Base-by-base conservation (phyloP, 148 eudicot genomes). In the Rhododendron kiyosumense region DNA sequence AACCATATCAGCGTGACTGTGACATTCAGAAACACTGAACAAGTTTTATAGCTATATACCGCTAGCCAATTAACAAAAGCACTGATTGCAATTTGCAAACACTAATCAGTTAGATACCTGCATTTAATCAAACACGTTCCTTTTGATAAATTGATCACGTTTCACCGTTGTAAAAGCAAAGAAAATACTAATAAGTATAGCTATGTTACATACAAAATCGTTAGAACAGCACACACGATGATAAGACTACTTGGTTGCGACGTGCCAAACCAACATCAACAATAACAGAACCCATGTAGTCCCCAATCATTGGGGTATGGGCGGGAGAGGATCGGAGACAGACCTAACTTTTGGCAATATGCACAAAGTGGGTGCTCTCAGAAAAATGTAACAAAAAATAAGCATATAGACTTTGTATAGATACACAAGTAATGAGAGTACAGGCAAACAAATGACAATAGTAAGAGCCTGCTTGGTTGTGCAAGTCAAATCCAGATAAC, bases 1-100 rank as follows among this genome's bases (percentile, higher is more conserved):
- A 88, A 71, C 78, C 41, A 52, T 36, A 41, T 82, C 54, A 63
- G 83, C 28, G 15, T 11, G 71, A 80, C n/a, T 51, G n/a, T 7
- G 71, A 80, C n/a, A 74, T 61, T 78, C 30, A 83, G 43, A 65
- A 73, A 38, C 78, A 48, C 24, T 22, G 46, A 69, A 30, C 51
- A 43, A 54, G 67, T 8, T 20, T 43, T 14, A 12, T 34, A 75
- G 15, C 24, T 59, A 7, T 2, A 34, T 38, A 43, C 12, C 24
- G 8, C 48, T 41, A 59, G 36, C 26, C 32, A 79, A 79, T 49
- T 8, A 78, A 36, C 28, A 79, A 63, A 24, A 36, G 77, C 4
- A n/a, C 45, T 36, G 18, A 75, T 36, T 18, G n/a, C 20, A 12
- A 81, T 32, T 65, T 41, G 74, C 4, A 79, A 41, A 79, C 18